Evolutionary conservation across 2,329 filamentous ascomycete species (phyloP), one percentile per base, ranked within the genome.

Genomic region (Sclerotinia nivalis): DNA sequence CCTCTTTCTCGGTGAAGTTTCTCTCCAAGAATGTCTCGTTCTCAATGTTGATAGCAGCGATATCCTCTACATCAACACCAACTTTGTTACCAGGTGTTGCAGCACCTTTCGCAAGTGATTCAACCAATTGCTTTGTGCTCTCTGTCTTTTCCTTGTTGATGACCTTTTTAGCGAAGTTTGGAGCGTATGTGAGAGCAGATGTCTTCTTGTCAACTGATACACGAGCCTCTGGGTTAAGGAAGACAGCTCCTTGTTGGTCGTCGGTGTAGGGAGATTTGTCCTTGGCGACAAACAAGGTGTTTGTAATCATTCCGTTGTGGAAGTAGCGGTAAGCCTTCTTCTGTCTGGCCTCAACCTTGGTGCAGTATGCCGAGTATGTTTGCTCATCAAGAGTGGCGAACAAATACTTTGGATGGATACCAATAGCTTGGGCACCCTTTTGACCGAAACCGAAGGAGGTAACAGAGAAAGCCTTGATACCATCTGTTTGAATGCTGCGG

Each of bases 381-480:
- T 89, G 84, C 82, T 95, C 88, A 78, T 98, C 95, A 66, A 99
- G 91, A n/a, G 93, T 91, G 62, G 96, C 96, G 77, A 91, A 99
- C 70, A 99, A 88, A 82, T 98, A 99, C 83, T 92, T 95, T 78
- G 96, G 93, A 81, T 99, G 96, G 66, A 99, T 91, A 85, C 95
- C 96, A 78, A 99, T 96, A 56, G 92, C 95, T 82, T 99, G 96
- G 37, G 96, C 93, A 79, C 96, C 96, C 88, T 99, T 99, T 82
- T 99, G 96, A 76, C 96, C 96, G 85, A 99, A 99, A 82, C 96
- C 96, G 81, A 99, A 99, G 0, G 96, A 99, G 9, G 96, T 99
- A 73, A 99, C 93, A 0, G 93, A 97, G 87, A 99, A 98, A 20
- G 96, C 96, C 84, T 98, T 99, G 85, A 99, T 87, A 73, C 96